These are phyloP conservation scores for Apophysomyces trapeziformis DNA, from an alignment of 371 early-diverging fungal genomes.

Conservation along the genomic window DNA sequence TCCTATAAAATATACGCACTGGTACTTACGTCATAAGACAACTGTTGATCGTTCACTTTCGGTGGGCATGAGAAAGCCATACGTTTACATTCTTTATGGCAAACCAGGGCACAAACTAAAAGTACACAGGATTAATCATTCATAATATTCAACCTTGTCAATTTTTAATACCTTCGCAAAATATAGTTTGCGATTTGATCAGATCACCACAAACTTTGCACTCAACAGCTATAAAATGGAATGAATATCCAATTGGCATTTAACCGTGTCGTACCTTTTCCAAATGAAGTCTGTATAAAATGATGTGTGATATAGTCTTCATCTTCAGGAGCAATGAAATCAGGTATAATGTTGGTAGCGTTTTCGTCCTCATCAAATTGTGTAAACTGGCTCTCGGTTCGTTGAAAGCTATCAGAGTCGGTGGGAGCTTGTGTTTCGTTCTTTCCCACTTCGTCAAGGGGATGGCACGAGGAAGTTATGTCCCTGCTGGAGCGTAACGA, in stretches of 20 bases:
- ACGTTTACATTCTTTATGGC: constrained; percentile 36
- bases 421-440: not conserved
- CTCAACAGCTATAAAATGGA: constrained; percentile 25
- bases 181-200: constrained; percentile 28
- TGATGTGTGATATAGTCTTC: constrained; percentile 32
- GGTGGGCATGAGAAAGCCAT: constrained; percentile 34
- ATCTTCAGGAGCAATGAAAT: constrained; percentile 9
- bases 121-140: not conserved
- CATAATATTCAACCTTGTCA: not conserved
- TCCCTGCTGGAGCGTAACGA: not conserved
- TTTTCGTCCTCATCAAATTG: not conserved
- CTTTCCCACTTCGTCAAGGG: not conserved
- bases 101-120: constrained; percentile 45
- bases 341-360: not conserved
- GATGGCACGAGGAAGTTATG: not conserved
- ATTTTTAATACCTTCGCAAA: constrained; percentile 38
- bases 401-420: not conserved
- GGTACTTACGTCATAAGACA: constrained; percentile 39
- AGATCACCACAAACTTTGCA: constrained; percentile 49
- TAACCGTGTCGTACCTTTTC: constrained; percentile 8
- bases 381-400: constrained; percentile 4
- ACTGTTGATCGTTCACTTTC: constrained; percentile 37
- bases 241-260: constrained; percentile 2
- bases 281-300: constrained; percentile 38
- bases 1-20: no score